Conservation (phyloP, 2,329 filamentous ascomycete genomes). For the Macroventuria anomochaeta region DNA sequence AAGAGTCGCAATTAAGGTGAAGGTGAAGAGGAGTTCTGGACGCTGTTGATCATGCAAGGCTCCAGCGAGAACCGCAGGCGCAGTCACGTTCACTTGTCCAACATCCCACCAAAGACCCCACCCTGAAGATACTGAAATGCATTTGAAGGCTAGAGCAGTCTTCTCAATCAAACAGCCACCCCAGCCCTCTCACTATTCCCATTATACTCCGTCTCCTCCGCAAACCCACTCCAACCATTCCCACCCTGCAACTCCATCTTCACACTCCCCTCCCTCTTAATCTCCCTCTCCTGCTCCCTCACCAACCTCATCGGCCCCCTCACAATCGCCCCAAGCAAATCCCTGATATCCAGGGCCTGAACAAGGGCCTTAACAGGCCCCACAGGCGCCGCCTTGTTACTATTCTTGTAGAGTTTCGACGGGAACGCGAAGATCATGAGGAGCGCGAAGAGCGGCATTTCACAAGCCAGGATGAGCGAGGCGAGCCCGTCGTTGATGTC, state of each 20-base stretch:
- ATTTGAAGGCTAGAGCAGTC: background rate
- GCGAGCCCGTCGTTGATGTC: conserved; percentile 38
- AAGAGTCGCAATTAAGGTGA: too few species aligned
- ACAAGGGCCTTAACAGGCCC: conserved; percentile 31
- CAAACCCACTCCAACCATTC: background rate
- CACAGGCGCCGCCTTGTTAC: conserved; percentile 16
- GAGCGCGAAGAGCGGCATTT: conserved; percentile 43
- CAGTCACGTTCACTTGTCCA: too few species aligned
- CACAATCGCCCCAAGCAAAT: conserved; percentile 36
- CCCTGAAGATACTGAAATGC: too few species aligned
- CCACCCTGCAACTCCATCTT: background rate
- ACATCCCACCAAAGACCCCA: too few species aligned
- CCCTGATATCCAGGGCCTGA: conserved; percentile 38
- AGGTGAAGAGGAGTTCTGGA: too few species aligned
- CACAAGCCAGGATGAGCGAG: conserved; percentile 37
- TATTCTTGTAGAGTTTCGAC: conserved; percentile 30
- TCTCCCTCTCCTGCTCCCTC: conserved; percentile 35
- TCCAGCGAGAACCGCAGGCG: too few species aligned
- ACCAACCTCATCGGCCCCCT: conserved; percentile 42
- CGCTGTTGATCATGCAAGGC: too few species aligned
- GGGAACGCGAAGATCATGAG: conserved; percentile 37
- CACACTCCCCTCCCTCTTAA: conserved; percentile 12
- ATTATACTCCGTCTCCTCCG: background rate
- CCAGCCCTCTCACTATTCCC: background rate
- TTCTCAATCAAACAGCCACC: background rate